Evolutionary conservation across 176 grass and related monocot species (phyloP).

Genomic region (Oryza punctata): DNA sequence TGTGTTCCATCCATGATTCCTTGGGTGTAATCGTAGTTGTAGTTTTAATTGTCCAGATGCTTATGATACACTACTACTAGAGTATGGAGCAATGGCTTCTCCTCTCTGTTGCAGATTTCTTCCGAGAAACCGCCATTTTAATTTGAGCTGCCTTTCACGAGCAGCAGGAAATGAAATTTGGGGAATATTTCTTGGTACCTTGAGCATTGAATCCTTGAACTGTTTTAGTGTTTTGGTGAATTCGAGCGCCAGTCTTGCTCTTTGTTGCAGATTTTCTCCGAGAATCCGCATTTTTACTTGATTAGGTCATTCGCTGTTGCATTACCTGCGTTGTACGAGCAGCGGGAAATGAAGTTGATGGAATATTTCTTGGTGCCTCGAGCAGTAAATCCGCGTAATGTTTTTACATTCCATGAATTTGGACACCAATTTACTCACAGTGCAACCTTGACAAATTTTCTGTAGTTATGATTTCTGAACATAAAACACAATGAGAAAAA

Average conservation of each 20-base stretch:
- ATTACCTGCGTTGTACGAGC: not conserved
- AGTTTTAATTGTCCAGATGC: not conserved
- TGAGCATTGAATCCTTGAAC: not conserved
- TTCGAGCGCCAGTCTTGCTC: not conserved
- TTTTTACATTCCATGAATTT: not conserved
- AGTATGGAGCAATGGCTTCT: constrained; percentile 7
- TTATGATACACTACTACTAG: not conserved
- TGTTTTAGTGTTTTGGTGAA: not conserved
- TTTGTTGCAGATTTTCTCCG: not conserved
- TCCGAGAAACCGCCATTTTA: not conserved
- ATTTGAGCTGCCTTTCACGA: not conserved
- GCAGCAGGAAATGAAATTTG: not conserved
- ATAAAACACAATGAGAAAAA: too few species aligned
- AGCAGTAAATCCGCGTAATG: too few species aligned
- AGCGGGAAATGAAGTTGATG: not conserved
- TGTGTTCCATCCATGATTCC: not conserved
- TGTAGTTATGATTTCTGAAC: not conserved
- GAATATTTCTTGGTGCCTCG: not conserved
- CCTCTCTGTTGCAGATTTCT: not conserved
- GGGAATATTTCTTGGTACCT: not conserved
- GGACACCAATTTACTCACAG: not conserved
- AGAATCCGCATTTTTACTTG: not conserved
- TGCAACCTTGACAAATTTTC: not conserved
- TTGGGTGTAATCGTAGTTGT: not conserved
- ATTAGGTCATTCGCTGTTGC: not conserved